A percentile compares a stretch with the other conserved stretches of the same genome.
phyloP scores from a whole-genome alignment of 306 rosid genomes.

The Morella rubra region DNA sequence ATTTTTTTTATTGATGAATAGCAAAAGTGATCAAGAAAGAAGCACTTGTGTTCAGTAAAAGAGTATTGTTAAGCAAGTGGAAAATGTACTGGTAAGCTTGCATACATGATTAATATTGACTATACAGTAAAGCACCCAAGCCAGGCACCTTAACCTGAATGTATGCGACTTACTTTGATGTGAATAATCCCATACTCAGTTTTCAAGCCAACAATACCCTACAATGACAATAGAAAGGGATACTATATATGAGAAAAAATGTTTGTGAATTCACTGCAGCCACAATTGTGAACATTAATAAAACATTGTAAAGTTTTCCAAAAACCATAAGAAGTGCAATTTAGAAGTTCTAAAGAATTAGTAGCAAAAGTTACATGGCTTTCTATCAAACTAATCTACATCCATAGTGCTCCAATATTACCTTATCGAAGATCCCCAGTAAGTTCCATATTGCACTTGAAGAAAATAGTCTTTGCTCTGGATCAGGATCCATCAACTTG shows the following conservation, averaged over 20 bases:
- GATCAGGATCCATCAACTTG: slow-evolving; percentile 65
- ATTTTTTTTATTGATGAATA: too few relatives aligned
- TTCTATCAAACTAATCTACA: too few relatives aligned
- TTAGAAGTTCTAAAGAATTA: not conserved
- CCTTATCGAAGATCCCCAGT: too few relatives aligned
- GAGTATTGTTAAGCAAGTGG: not conserved
- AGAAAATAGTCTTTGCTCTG: slow-evolving; percentile 30
- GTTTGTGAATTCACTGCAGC: not conserved
- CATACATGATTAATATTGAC: not conserved
- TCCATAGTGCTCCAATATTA: too few relatives aligned
- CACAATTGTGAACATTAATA: slow-evolving; percentile 2
- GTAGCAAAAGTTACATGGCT: not conserved
- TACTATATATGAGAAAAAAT: slow-evolving; percentile 4
- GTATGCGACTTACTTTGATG: slow-evolving; percentile 52
- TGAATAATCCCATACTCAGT: slow-evolving; percentile 72
- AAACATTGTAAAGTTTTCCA: not conserved
- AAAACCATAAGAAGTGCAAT: not conserved
- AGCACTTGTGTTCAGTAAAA: not conserved
- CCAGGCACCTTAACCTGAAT: not conserved
- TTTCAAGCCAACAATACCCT: slow-evolving; percentile 78
- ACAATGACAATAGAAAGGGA: slow-evolving; percentile 17
- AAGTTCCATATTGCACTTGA: too few relatives aligned
- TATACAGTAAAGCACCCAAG: too few relatives aligned
- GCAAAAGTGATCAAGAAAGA: too few relatives aligned
- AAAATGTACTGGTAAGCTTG: not conserved